A percentile compares a stretch with the other conserved stretches of the same genome.
phyloP scores from a whole-genome alignment of 768 basidiomycete species.

The Imleria badia region DNA sequence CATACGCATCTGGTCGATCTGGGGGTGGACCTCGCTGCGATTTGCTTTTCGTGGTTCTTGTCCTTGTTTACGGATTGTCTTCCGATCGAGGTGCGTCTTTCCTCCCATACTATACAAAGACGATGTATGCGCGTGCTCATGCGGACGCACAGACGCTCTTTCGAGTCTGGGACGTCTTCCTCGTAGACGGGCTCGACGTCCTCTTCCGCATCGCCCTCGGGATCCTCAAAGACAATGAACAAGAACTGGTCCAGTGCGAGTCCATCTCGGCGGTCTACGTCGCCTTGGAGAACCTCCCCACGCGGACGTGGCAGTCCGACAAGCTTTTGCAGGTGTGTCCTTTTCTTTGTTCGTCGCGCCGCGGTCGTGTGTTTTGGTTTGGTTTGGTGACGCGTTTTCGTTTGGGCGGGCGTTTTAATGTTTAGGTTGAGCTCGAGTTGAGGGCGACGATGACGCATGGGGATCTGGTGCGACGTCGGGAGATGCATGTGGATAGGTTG shows the following conservation, averaged over 20 bases:
- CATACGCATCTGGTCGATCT: conserved; percentile 73
- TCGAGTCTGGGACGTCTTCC: conserved; percentile 94
- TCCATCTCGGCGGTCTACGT: conserved; percentile 90
- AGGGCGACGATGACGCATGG: conserved; percentile 49
- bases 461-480: conserved; percentile 56
- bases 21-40: conserved; percentile 87
- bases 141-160: conserved; percentile 70
- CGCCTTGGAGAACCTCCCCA: conserved; percentile 84
- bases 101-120: background rate
- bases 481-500: conserved; percentile 49
- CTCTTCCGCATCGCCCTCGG: conserved; percentile 88
- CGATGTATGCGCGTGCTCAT: background rate
- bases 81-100: conserved; percentile 81
- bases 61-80: conserved; percentile 95
- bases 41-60: conserved; percentile 98
- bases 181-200: conserved; percentile 90
- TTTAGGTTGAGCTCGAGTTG: conserved; percentile 60
- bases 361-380: background rate
- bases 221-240: conserved; percentile 81
- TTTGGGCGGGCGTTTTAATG: too few relatives aligned
- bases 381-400: background rate
- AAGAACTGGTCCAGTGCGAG: conserved; percentile 78
- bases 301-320: conserved; percentile 92
- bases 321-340: conserved; percentile 74
- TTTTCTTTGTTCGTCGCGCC: background rate